Percentiles rank a stretch among this genome's conserved stretches.
phyloP scores from a whole-genome alignment of 495 filamentous ascomycete species.

The Aspergillus campestris region DNA sequence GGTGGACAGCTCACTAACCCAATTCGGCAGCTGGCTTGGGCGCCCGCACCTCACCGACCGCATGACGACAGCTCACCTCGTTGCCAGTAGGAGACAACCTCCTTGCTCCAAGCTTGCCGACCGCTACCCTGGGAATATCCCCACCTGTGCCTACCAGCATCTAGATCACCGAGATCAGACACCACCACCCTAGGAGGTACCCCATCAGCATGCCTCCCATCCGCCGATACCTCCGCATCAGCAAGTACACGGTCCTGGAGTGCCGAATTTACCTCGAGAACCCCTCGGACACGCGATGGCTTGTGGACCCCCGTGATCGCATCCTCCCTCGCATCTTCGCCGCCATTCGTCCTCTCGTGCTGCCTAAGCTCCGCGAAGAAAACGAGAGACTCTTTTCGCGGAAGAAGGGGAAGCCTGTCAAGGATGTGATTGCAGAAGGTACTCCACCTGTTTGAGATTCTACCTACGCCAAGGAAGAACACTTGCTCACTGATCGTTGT shows the following conservation, averaged over 20 bases:
- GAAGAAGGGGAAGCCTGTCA: conserved; percentile 67
- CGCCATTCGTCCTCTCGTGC: conserved; percentile 71
- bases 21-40: too few species aligned
- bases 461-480: conserved; percentile 6
- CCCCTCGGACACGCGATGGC: conserved; percentile 76
- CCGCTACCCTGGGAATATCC: background rate
- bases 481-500: background rate
- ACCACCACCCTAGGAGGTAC: background rate
- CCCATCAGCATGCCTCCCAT: conserved; percentile 61
- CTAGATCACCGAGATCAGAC: background rate
- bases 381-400: conserved; percentile 50
- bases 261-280: conserved; percentile 91
- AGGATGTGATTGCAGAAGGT: conserved; percentile 84
- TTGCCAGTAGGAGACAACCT: too few species aligned
- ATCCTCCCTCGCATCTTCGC: conserved; percentile 74
- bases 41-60: too few species aligned
- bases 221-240: conserved; percentile 74
- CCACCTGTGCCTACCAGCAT: background rate
- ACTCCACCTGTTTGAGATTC: too few species aligned
- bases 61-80: too few species aligned
- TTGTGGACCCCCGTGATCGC: conserved; percentile 58
- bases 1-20: too few species aligned
- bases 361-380: conserved; percentile 87
- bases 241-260: conserved; percentile 86
- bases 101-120: too few species aligned